These are phyloP conservation scores for Candida sakaeoensis DNA, from an alignment of 805 yeast genomes.

Conservation along the genomic window DNA sequence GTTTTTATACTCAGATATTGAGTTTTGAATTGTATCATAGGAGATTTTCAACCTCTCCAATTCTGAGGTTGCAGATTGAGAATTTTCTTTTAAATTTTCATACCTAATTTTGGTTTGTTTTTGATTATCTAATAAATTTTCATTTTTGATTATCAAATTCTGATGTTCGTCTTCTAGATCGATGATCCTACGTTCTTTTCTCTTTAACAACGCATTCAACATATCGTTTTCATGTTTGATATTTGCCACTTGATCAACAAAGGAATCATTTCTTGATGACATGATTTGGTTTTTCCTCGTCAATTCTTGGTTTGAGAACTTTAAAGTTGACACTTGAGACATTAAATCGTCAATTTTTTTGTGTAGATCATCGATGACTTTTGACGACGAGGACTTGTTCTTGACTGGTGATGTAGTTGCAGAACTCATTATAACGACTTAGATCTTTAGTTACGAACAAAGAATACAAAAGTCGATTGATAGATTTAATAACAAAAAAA, in stretches of 20 bases:
- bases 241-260: slow-evolving; percentile 62
- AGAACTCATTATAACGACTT: slow-evolving; percentile 2
- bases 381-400: slow-evolving; percentile 8
- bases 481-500: neutral
- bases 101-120: slow-evolving; percentile 50
- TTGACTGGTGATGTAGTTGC: slow-evolving; percentile 2
- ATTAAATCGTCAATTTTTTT: slow-evolving; percentile 41
- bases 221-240: slow-evolving; percentile 77
- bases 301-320: slow-evolving; percentile 42
- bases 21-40: slow-evolving; percentile 52
- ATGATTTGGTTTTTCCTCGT: slow-evolving; percentile 49
- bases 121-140: slow-evolving; percentile 45
- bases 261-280: slow-evolving; percentile 47
- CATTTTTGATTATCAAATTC: slow-evolving; percentile 44
- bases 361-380: slow-evolving; percentile 54
- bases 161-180: slow-evolving; percentile 62
- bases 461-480: neutral
- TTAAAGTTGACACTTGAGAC: slow-evolving; percentile 40
- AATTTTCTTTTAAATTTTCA: slow-evolving; percentile 45
- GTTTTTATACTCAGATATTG: slow-evolving; percentile 50
- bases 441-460: slow-evolving; percentile 1
- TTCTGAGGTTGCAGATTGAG: slow-evolving; percentile 45
- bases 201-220: slow-evolving; percentile 59
- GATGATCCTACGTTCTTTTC: slow-evolving; percentile 65
- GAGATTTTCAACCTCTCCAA: slow-evolving; percentile 53